phyloP scores from a whole-genome alignment of 2,329 filamentous ascomycete species.

The Talaromyces atroroseus region DNA sequence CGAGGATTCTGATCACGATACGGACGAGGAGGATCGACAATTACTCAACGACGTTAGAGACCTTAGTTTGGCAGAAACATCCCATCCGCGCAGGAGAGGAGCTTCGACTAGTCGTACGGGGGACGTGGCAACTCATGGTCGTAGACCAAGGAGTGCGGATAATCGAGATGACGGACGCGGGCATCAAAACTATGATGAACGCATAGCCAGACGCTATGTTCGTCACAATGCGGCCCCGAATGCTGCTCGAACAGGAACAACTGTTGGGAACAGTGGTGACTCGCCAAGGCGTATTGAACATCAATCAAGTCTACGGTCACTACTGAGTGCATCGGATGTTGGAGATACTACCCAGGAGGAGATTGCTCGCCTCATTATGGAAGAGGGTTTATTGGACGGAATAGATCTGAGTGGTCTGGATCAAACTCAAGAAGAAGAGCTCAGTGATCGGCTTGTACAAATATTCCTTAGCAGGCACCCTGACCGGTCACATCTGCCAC shows the following conservation, averaged over 20 bases:
- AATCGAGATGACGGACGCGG: conserved; percentile 32
- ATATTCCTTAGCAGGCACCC: conserved; percentile 72
- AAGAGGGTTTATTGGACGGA: conserved; percentile 80
- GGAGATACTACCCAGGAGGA: conserved; percentile 71
- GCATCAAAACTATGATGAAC: conserved; percentile 30
- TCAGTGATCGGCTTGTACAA: conserved; percentile 85
- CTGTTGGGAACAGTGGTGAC: conserved; percentile 24
- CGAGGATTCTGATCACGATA: conserved; percentile 29
- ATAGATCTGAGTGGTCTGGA: conserved; percentile 86
- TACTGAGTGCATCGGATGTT: conserved; percentile 74
- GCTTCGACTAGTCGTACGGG: conserved; percentile 22
- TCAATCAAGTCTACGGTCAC: conserved; percentile 78
- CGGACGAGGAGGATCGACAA: conserved; percentile 60
- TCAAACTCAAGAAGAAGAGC: conserved; percentile 75
- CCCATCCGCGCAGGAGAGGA: conserved; percentile 21
- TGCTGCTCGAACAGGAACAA: conserved; percentile 17
- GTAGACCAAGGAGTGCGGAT: conserved; percentile 34
- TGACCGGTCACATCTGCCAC: conserved; percentile 33
- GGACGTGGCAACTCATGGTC: conserved; percentile 18
- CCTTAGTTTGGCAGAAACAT: conserved; percentile 58
- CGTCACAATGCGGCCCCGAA: conserved; percentile 19
- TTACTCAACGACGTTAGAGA: conserved; percentile 67
- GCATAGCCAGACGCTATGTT: conserved; percentile 24
- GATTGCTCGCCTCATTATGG: conserved; percentile 81
- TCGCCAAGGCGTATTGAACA: conserved; percentile 67